phyloP scores from a whole-genome alignment of 768 basidiomycete genomes.

The Pulveroboletus sp. region DNA sequence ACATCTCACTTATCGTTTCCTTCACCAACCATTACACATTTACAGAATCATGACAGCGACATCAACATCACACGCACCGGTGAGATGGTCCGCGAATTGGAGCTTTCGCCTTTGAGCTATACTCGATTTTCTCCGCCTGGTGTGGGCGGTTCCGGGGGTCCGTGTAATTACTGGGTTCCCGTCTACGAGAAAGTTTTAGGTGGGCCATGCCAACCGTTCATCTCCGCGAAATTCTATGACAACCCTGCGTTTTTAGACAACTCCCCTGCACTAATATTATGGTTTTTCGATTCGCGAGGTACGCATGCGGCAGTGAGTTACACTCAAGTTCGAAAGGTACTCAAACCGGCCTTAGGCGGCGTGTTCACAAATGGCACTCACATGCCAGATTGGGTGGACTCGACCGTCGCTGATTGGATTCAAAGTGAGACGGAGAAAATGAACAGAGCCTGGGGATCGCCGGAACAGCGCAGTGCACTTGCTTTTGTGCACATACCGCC shows the following conservation, averaged over 20 bases:
- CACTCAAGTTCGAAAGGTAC: background rate
- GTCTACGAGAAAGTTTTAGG: slow-evolving; percentile 43
- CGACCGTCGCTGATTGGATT: slow-evolving; percentile 61
- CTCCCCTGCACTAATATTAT: slow-evolving; percentile 55
- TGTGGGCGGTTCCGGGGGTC: slow-evolving; percentile 62
- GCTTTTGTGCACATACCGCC: slow-evolving; percentile 79
- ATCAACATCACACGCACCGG: slow-evolving; percentile 67
- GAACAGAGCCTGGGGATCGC: slow-evolving; percentile 58
- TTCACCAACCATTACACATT: background rate
- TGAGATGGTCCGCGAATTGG: slow-evolving; percentile 63
- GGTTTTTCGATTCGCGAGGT: slow-evolving; percentile 80
- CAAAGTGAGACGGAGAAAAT: slow-evolving; percentile 48
- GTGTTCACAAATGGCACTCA: slow-evolving; percentile 41
- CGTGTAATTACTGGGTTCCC: slow-evolving; percentile 78
- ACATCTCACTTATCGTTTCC: background rate
- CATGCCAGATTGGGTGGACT: slow-evolving; percentile 69
- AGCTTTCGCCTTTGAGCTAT: slow-evolving; percentile 55
- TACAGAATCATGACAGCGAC: slow-evolving; percentile 74
- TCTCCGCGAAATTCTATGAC: background rate
- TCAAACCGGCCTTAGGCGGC: slow-evolving; percentile 40
- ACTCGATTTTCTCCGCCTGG: slow-evolving; percentile 58
- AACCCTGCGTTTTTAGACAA: slow-evolving; percentile 22
- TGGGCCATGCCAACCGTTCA: slow-evolving; percentile 5
- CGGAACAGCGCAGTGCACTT: slow-evolving; percentile 50
- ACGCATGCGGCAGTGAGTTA: background rate